Evolutionary conservation across 164 flowering plant species (phyloP).

Genomic region (Umbellularia californica): DNA sequence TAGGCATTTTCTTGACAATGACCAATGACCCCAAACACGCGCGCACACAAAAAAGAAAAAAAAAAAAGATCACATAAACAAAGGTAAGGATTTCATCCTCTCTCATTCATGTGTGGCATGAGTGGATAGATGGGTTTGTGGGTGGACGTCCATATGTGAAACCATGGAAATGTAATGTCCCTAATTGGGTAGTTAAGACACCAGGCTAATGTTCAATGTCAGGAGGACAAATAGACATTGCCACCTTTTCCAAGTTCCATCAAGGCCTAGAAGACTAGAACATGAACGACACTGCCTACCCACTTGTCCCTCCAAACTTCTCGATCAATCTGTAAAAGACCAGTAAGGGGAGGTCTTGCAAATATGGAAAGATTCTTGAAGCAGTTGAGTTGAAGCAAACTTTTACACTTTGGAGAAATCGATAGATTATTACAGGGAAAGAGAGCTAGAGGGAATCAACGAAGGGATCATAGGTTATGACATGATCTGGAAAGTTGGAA

Average conservation of each 20-base stretch:
- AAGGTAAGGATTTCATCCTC: neutral
- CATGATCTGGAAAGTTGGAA: too few species aligned
- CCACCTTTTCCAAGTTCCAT: slow-evolving; percentile 5
- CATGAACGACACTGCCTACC: neutral
- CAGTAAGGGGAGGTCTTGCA: neutral
- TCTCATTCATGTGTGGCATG: neutral
- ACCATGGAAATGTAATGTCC: neutral
- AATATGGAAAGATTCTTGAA: too few species aligned
- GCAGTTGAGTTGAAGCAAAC: neutral
- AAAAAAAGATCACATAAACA: neutral
- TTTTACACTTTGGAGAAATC: neutral
- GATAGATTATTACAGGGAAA: too few species aligned
- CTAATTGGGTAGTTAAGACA: neutral
- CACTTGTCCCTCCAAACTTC: neutral
- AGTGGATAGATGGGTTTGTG: neutral
- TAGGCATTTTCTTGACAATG: neutral
- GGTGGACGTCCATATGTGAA: neutral
- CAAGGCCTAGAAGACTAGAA: neutral
- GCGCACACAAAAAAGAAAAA: too few species aligned
- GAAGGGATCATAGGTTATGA: too few species aligned
- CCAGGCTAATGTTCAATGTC: neutral
- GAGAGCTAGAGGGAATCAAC: neutral
- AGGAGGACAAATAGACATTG: neutral
- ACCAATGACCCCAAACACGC: neutral
- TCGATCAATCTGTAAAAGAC: neutral